phyloP scores from a whole-genome alignment of 2,329 filamentous ascomycete species.

The Xylaria multiplex region DNA sequence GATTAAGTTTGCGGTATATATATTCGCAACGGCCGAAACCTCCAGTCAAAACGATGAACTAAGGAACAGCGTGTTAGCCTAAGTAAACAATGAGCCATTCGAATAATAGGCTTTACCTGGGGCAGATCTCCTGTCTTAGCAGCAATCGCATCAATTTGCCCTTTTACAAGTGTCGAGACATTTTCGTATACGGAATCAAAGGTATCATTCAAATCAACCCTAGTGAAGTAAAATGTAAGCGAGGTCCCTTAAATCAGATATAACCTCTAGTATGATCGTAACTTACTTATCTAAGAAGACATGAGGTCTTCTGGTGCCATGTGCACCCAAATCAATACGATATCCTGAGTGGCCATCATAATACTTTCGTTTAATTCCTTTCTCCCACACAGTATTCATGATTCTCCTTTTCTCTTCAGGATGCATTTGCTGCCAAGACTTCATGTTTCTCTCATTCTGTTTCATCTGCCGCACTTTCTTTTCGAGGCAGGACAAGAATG shows the following conservation, averaged over 20 bases:
- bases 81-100: neutral
- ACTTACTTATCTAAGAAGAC: slow-evolving; percentile 15
- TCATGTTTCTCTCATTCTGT: neutral
- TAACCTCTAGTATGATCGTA: neutral
- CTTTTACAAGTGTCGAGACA: slow-evolving; percentile 13
- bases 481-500: slow-evolving; percentile 48
- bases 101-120: slow-evolving; percentile 1
- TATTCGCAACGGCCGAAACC: slow-evolving; percentile 31
- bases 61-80: neutral
- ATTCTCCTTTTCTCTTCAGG: slow-evolving; percentile 20
- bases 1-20: slow-evolving; percentile 4
- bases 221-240: neutral
- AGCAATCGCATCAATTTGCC: slow-evolving; percentile 13
- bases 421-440: slow-evolving; percentile 21
- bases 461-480: slow-evolving; percentile 36
- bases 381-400: slow-evolving; percentile 20
- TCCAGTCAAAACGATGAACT: slow-evolving; percentile 30
- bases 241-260: neutral
- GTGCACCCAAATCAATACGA: slow-evolving; percentile 16
- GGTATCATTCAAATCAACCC: slow-evolving; percentile 17
- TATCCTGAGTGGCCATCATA: slow-evolving; percentile 4
- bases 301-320: slow-evolving; percentile 10
- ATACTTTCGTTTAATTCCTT: slow-evolving; percentile 25
- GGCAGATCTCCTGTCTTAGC: neutral
- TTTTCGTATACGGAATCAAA: slow-evolving; percentile 20